Evolutionary conservation across 2,329 filamentous ascomycete genomes (phyloP).

Genomic region (Beauveria asiatica): DNA sequence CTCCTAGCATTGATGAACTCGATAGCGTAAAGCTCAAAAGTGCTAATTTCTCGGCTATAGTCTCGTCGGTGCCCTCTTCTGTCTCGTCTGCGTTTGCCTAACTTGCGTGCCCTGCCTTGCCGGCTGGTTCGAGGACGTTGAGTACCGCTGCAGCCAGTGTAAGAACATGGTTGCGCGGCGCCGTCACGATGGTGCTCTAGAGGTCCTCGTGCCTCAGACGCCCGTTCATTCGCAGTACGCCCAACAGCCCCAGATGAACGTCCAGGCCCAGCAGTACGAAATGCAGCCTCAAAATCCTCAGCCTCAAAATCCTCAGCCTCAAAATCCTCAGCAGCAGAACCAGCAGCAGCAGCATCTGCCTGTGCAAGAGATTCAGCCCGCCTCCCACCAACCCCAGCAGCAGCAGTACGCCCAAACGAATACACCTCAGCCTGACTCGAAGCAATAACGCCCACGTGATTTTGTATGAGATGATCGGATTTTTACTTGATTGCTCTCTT

Average conservation of each 20-base stretch:
- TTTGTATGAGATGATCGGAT: background rate
- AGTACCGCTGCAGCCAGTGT: constrained; percentile 23
- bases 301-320: background rate
- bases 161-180: constrained; percentile 21
- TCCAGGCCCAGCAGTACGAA: constrained; percentile 3
- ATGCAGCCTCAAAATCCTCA: constrained; percentile 7
- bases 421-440: background rate
- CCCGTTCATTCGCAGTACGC: constrained; percentile 14
- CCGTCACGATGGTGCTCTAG: constrained; percentile 15
- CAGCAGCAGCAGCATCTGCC: background rate
- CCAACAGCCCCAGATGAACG: constrained; percentile 12
- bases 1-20: background rate
- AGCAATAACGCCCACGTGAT: background rate
- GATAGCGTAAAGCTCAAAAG: background rate
- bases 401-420: background rate
- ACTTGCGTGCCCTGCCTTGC: constrained; percentile 24
- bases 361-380: constrained; percentile 5
- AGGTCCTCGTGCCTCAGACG: constrained; percentile 17
- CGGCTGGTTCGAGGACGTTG: constrained; percentile 24
- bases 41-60: constrained; percentile 12
- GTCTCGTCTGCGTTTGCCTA: constrained; percentile 24
- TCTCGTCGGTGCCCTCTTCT: constrained; percentile 21
- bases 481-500: background rate
- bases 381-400: background rate
- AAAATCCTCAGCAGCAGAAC: background rate